These are phyloP conservation scores for Exophiala aquamarina DNA, from an alignment of 2,329 filamentous ascomycete species.

Conservation along the genomic window DNA sequence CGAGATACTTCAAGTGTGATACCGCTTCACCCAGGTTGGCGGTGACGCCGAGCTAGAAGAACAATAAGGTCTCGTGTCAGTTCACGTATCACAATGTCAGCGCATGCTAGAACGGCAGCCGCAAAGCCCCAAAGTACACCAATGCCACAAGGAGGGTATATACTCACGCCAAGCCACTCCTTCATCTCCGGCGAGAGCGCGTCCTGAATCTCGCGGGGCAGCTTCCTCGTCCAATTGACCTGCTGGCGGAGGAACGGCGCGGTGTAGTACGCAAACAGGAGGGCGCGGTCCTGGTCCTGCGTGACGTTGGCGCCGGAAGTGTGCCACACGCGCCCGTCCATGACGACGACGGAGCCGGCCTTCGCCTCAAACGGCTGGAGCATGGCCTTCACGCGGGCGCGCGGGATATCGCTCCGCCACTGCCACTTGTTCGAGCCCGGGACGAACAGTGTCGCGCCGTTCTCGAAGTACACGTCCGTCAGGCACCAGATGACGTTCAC, in stretches of 20 bases:
- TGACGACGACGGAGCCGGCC: constrained; percentile 34
- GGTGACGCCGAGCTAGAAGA: too few species aligned
- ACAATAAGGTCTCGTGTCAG: too few species aligned
- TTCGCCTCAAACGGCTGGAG: constrained; percentile 35
- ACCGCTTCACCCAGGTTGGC: too few species aligned
- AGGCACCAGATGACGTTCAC: constrained; percentile 36
- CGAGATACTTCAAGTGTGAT: too few species aligned
- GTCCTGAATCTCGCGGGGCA: constrained; percentile 32
- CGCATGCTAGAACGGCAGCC: too few species aligned
- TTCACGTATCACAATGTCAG: too few species aligned
- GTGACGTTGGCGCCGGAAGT: constrained; percentile 36
- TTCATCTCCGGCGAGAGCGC: constrained; percentile 28
- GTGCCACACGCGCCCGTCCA: constrained; percentile 38
- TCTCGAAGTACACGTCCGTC: constrained; percentile 32
- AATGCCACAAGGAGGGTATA: too few species aligned
- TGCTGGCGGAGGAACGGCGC: constrained; percentile 32
- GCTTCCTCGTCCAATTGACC: constrained; percentile 35
- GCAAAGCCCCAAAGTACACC: too few species aligned
- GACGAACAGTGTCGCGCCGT: constrained; percentile 30
- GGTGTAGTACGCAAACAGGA: constrained; percentile 37
- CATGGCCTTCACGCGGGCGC: constrained; percentile 30
- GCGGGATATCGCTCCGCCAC: constrained; percentile 6
- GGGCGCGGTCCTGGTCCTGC: constrained; percentile 32
- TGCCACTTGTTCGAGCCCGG: constrained; percentile 15
- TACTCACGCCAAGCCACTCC: constrained; percentile 31